phyloP scores from a whole-genome alignment of 1,139 yeast species.

The Lodderomyces margitis region DNA sequence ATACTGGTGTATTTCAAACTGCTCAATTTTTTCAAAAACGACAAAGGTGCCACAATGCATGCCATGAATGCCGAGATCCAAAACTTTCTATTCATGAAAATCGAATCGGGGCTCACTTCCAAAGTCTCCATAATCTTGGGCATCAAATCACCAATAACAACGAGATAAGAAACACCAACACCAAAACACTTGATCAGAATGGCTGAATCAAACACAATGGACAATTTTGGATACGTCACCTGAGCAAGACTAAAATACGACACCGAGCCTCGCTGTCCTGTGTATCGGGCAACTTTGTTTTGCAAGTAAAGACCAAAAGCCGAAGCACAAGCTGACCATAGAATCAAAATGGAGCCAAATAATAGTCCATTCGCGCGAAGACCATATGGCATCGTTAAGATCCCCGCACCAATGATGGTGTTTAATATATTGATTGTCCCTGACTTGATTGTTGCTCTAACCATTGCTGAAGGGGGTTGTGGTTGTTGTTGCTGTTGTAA shows the following conservation, averaged over 20 bases:
- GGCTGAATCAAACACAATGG: conserved; percentile 47
- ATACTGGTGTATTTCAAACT: conserved; percentile 83
- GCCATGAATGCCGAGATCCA: conserved; percentile 70
- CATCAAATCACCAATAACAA: conserved; percentile 86
- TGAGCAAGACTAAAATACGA: conserved; percentile 54
- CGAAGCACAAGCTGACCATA: conserved; percentile 50
- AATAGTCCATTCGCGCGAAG: conserved; percentile 49
- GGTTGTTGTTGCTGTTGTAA: too few relatives aligned
- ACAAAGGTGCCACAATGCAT: conserved; percentile 65
- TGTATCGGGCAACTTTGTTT: conserved; percentile 49
- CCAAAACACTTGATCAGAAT: conserved; percentile 76
- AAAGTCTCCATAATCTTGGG: conserved; percentile 66
- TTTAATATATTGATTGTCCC: conserved; percentile 53
- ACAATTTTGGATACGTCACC: conserved; percentile 51
- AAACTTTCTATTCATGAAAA: conserved; percentile 47
- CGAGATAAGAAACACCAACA: conserved; percentile 84
- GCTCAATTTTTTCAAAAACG: conserved; percentile 72
- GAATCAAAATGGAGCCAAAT: conserved; percentile 45
- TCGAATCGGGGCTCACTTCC: conserved; percentile 19
- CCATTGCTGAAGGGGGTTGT: conserved; percentile 15
- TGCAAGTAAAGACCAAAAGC: conserved; percentile 54
- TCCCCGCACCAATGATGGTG: conserved; percentile 58
- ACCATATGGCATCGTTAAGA: conserved; percentile 58
- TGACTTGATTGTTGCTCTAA: conserved; percentile 43
- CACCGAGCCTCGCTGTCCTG: conserved; percentile 48